These are phyloP conservation scores for Naganishia kalamii DNA, from an alignment of 768 basidiomycete species.

Conservation along the genomic window DNA sequence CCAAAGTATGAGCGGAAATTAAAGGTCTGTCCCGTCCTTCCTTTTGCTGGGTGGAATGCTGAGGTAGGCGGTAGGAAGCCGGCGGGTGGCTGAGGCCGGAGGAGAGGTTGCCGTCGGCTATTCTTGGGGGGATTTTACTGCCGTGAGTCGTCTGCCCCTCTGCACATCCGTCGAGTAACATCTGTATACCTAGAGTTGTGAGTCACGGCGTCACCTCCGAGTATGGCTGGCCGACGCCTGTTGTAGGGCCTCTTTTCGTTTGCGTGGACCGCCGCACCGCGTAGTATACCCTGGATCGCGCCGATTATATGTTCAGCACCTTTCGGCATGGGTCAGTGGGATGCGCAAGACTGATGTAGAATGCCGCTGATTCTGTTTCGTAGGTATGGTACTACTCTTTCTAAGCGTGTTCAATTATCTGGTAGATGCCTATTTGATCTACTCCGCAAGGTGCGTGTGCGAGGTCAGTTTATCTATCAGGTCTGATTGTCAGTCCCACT, in stretches of 20 bases:
- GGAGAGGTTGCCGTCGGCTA: constrained; percentile 27
- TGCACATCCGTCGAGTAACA: no score
- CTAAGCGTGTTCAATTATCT: not conserved
- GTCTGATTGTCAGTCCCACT: no score
- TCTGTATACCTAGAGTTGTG: not conserved
- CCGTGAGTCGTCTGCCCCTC: no score
- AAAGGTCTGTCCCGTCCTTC: constrained; percentile 3
- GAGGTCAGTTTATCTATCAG: constrained; percentile 46
- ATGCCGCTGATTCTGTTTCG: not conserved
- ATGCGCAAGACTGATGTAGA: not conserved
- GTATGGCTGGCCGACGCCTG: not conserved
- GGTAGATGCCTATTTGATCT: constrained; percentile 39
- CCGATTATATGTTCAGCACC: constrained; percentile 56
- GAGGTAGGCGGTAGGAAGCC: not conserved
- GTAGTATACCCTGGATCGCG: constrained; percentile 61
- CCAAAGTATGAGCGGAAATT: constrained; percentile 9
- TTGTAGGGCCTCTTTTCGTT: constrained; percentile 58
- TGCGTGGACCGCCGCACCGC: constrained; percentile 61
- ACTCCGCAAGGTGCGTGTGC: constrained; percentile 31
- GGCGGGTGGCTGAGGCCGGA: constrained; percentile 33
- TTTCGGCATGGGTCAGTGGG: constrained; percentile 36
- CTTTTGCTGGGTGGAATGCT: not conserved
- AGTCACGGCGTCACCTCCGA: not conserved
- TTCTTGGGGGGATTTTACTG: constrained; percentile 48
- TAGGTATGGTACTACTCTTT: constrained; percentile 22